Percentiles rank a stretch among this genome's conserved stretches.
Evolutionary conservation across 305 asterid genomes (phyloP).

Genomic region (Fraxinus albicans): DNA sequence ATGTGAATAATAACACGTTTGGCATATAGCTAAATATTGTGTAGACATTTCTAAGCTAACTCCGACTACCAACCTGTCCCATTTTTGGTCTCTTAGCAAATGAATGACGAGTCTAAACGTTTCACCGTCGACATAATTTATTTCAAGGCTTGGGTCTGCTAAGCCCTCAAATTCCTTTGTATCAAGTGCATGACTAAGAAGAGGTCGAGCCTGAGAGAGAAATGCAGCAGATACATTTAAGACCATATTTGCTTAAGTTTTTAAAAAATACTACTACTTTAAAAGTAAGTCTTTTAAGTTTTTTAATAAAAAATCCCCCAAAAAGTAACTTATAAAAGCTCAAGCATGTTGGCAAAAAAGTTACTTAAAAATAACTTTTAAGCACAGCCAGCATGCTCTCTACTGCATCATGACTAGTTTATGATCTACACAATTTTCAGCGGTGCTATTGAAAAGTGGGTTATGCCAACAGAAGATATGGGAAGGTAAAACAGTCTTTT

Average conservation of each 20-base stretch:
- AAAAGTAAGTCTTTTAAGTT: background rate
- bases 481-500: background rate
- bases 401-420: background rate
- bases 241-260: too few species aligned
- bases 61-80: constrained; percentile 56
- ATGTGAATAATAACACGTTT: background rate
- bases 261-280: too few species aligned
- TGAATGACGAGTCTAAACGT: constrained; percentile 65
- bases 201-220: constrained; percentile 72
- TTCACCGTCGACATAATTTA: constrained; percentile 49
- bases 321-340: too few species aligned
- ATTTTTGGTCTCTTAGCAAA: constrained; percentile 72
- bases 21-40: too few species aligned
- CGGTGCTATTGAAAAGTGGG: background rate
- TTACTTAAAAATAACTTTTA: too few species aligned
- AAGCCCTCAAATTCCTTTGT: constrained; percentile 46
- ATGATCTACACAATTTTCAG: background rate
- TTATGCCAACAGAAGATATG: background rate
- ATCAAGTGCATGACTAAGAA: constrained; percentile 60
- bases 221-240: background rate
- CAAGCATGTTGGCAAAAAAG: background rate
- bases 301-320: too few species aligned
- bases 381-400: background rate
- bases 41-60: background rate
- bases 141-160: constrained; percentile 66